A percentile compares a stretch with the other conserved stretches of the same genome.
These are phyloP conservation scores for Suillus brevipes DNA, from an alignment of 768 basidiomycete species.

Conservation along the genomic window DNA sequence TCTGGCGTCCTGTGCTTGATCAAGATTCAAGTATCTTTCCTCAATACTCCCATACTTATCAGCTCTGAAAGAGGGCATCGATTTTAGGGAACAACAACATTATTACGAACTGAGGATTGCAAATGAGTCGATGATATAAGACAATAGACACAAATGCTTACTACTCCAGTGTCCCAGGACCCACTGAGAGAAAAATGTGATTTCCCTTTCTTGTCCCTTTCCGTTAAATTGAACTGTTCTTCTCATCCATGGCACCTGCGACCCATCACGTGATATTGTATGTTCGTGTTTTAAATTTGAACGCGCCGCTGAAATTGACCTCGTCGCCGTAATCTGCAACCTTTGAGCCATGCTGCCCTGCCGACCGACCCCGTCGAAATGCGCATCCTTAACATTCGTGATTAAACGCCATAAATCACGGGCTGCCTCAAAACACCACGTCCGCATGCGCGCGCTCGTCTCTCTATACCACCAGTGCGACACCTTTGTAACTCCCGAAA, in stretches of 20 bases:
- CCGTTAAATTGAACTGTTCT: no score
- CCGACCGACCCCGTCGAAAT: not conserved
- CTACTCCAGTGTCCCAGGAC: not conserved
- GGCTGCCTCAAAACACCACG: constrained; percentile 18
- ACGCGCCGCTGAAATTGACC: no score
- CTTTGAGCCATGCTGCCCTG: not conserved
- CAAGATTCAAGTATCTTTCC: not conserved
- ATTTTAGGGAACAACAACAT: not conserved
- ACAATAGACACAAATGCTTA: not conserved
- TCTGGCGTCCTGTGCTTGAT: not conserved
- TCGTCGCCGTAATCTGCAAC: not conserved
- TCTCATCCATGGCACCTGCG: no score
- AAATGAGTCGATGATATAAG: not conserved
- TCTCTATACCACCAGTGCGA: constrained; percentile 77
- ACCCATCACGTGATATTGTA: no score
- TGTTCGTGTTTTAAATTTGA: no score
- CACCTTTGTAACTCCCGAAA: constrained; percentile 70
- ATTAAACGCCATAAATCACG: not conserved
- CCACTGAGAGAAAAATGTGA: not conserved
- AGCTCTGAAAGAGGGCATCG: not conserved
- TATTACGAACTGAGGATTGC: not conserved
- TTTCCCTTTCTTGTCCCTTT: no score
- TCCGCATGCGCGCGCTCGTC: constrained; percentile 68
- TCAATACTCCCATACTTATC: not conserved
- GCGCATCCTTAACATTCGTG: not conserved